These are phyloP conservation scores for Penicillium chermesinum DNA, from an alignment of 495 filamentous ascomycete genomes.

Conservation along the genomic window DNA sequence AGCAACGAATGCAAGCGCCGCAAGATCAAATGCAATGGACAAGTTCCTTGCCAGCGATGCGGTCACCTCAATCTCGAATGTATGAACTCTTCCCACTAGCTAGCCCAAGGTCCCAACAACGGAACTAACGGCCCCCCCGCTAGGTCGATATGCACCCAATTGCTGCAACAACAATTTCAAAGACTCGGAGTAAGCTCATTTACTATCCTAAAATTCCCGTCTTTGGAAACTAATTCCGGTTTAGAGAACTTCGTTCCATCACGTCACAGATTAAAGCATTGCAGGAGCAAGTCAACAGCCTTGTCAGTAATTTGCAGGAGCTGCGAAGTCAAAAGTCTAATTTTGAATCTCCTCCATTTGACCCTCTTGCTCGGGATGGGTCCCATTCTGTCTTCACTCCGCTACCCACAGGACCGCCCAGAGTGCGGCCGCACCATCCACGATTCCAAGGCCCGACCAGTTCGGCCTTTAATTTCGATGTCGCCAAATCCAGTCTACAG, in stretches of 20 bases:
- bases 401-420: constrained; percentile 26
- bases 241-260: constrained; percentile 74
- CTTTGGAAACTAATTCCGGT: constrained; percentile 8
- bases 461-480: constrained; percentile 77
- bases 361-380: constrained; percentile 34
- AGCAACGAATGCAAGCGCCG: constrained; percentile 88
- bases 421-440: constrained; percentile 47
- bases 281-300: constrained; percentile 78
- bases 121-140: not conserved
- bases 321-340: constrained; percentile 45
- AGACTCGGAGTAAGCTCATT: constrained; percentile 61
- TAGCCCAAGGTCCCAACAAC: not conserved
- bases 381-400: constrained; percentile 34
- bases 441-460: constrained; percentile 83
- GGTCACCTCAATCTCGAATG: constrained; percentile 85
- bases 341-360: constrained; percentile 35
- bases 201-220: not conserved
- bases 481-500: constrained; percentile 80
- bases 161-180: constrained; percentile 79
- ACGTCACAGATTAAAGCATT: constrained; percentile 63
- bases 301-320: constrained; percentile 64
- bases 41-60: constrained; percentile 82
- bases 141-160: constrained; percentile 78
- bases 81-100: constrained; percentile 15
- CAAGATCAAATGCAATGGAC: constrained; percentile 94